phyloP scores from a whole-genome alignment of 176 grass and related monocot genomes.

The Oryza meridionalis region DNA sequence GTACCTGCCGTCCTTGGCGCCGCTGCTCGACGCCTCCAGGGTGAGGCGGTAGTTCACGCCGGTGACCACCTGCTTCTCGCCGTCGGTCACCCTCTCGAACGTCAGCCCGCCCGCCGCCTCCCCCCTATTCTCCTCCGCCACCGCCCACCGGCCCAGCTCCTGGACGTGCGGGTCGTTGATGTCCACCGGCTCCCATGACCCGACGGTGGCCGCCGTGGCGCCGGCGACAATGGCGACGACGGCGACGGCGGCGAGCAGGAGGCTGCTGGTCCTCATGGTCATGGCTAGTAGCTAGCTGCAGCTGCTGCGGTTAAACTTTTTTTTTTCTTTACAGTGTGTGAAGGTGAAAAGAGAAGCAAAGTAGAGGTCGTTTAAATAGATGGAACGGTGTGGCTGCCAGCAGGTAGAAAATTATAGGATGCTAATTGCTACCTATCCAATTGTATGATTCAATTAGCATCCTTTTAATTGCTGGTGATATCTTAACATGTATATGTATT shows the following conservation, averaged over 20 bases:
- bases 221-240: not conserved
- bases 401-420: not conserved
- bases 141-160: slow-evolving; percentile 39
- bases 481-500: too few species aligned
- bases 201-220: not conserved
- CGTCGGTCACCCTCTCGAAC: slow-evolving; percentile 3
- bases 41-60: slow-evolving; percentile 47
- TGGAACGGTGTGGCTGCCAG: not conserved
- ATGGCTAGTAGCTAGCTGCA: not conserved
- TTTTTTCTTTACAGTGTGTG: not conserved
- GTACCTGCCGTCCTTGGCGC: slow-evolving; percentile 13
- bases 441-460: too few species aligned
- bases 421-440: not conserved
- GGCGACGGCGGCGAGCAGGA: not conserved
- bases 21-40: not conserved
- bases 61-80: slow-evolving; percentile 20
- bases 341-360: not conserved
- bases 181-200: slow-evolving; percentile 1
- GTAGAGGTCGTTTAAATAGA: not conserved
- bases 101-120: not conserved
- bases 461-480: too few species aligned
- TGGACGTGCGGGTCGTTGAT: not conserved
- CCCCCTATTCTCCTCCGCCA: slow-evolving; percentile 28
- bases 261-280: not conserved
- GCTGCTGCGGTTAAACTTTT: not conserved